Percentiles rank a stretch among this genome's conserved stretches.
phyloP scores from a whole-genome alignment of 805 yeast species.

The Ogataea corticis region DNA sequence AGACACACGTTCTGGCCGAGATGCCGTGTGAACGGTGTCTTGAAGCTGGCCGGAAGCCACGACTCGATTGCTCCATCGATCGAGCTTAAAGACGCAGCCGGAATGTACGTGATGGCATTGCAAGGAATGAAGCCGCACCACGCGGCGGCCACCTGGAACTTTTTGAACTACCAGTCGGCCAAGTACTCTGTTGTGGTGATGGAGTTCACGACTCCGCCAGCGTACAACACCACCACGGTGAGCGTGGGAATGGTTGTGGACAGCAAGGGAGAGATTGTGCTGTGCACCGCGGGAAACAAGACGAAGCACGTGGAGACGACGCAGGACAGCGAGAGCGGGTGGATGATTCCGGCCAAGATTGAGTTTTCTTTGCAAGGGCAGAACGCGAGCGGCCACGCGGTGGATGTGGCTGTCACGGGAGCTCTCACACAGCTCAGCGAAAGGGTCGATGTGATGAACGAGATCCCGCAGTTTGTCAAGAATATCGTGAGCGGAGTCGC shows the following conservation, averaged over 20 bases:
- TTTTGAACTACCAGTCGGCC: conserved; percentile 81
- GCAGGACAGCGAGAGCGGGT: conserved; percentile 80
- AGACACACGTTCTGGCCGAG: conserved; percentile 98
- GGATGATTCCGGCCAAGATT: conserved; percentile 82
- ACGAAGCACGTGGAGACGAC: conserved; percentile 56
- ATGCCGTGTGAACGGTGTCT: conserved; percentile 64
- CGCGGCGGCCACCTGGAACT: conserved; percentile 97
- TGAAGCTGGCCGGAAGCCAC: conserved; percentile 44
- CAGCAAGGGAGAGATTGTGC: conserved; percentile 57
- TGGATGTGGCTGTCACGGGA: conserved; percentile 58
- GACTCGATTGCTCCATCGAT: conserved; percentile 20
- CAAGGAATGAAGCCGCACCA: conserved; percentile 99
- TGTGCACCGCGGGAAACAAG: conserved; percentile 66
- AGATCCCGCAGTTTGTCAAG: conserved; percentile 91
- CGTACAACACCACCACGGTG: conserved; percentile 82
- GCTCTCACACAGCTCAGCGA: conserved; percentile 65
- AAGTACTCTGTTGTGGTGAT: conserved; percentile 75
- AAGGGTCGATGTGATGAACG: conserved; percentile 97
- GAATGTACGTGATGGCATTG: conserved; percentile 93
- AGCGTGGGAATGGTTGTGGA: conserved; percentile 74
- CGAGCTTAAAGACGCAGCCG: conserved; percentile 40
- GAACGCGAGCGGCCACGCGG: conserved; percentile 37
- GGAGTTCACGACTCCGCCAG: conserved; percentile 94
- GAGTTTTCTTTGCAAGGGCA: conserved; percentile 51
- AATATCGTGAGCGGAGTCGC: conserved; percentile 91